Evolutionary conservation across 2,329 filamentous ascomycete genomes (phyloP).

Genomic region (Trichophyton verrucosum): DNA sequence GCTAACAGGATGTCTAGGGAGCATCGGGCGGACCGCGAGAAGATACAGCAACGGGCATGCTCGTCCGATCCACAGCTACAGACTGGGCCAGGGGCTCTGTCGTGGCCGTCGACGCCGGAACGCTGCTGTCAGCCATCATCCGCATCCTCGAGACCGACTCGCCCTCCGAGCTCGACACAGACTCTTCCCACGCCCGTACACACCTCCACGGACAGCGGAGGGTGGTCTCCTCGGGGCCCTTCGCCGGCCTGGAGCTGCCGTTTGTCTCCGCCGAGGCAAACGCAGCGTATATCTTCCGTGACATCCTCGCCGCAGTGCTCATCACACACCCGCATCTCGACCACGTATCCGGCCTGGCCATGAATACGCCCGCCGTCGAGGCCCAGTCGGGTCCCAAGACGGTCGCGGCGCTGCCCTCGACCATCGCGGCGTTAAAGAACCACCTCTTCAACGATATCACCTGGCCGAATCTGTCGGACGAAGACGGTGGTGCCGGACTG

Average conservation of each 20-base stretch:
- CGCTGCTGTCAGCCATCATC: slow-evolving; percentile 76
- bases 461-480: slow-evolving; percentile 94
- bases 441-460: slow-evolving; percentile 98
- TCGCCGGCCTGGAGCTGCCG: slow-evolving; percentile 63
- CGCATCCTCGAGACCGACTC: slow-evolving; percentile 50
- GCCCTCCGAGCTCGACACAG: slow-evolving; percentile 5
- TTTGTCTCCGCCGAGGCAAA: slow-evolving; percentile 58
- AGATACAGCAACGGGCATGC: slow-evolving; percentile 76
- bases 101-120: slow-evolving; percentile 86
- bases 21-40: slow-evolving; percentile 81
- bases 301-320: slow-evolving; percentile 74
- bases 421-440: slow-evolving; percentile 81
- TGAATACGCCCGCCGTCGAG: slow-evolving; percentile 81
- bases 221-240: slow-evolving; percentile 50
- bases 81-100: slow-evolving; percentile 74
- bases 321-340: slow-evolving; percentile 97
- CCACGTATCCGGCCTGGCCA: slow-evolving; percentile 79
- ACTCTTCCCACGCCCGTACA: background rate
- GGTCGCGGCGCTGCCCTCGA: slow-evolving; percentile 71
- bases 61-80: slow-evolving; percentile 68
- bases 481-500: slow-evolving; percentile 85
- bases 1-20: slow-evolving; percentile 45
- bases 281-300: slow-evolving; percentile 63
- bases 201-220: slow-evolving; percentile 17
- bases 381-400: slow-evolving; percentile 67